These are phyloP conservation scores for Mycena alexandri DNA, from an alignment of 768 basidiomycete species.

Conservation along the genomic window DNA sequence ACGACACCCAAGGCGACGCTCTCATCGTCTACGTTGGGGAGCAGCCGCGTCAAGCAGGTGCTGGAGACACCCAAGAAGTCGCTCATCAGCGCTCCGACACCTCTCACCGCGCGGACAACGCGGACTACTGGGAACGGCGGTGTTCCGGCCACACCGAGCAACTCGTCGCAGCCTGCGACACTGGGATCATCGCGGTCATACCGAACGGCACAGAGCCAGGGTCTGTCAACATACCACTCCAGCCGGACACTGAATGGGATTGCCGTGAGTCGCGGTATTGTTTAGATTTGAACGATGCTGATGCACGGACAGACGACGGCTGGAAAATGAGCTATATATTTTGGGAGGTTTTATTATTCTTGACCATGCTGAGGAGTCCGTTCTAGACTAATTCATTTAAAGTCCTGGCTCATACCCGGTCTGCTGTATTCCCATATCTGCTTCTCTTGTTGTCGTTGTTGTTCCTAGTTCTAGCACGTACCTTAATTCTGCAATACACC, in stretches of 20 bases:
- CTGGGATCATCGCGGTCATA: conserved; percentile 75
- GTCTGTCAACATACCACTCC: conserved; percentile 80
- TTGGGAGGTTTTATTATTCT: conserved; percentile 42
- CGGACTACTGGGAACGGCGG: conserved; percentile 67
- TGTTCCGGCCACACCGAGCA: conserved; percentile 70
- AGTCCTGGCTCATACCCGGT: conserved; percentile 35
- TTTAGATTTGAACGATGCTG: conserved; percentile 1
- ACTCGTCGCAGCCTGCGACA: conserved; percentile 63
- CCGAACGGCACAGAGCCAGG: conserved; percentile 76
- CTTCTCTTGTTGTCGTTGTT: conserved; percentile 38
- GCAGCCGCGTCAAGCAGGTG: conserved; percentile 65
- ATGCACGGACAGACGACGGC: conserved; percentile 30
- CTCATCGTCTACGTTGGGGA: conserved; percentile 69
- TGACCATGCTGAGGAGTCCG: conserved; percentile 30
- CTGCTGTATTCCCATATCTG: conserved; percentile 38
- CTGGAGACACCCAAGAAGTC: conserved; percentile 89
- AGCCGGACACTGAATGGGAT: conserved; percentile 80
- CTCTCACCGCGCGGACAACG: conserved; percentile 82
- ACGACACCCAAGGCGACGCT: conserved; percentile 66
- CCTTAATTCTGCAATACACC: conserved; percentile 36
- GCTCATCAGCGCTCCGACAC: conserved; percentile 89
- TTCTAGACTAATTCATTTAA: conserved; percentile 35
- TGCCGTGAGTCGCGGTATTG: conserved; percentile 61
- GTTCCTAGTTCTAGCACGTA: conserved; percentile 32
- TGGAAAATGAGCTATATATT: conserved; percentile 38